Evolutionary conservation across 1,284 basidiomycete genomes (phyloP).

Genomic region (Heterobasidion irregulare): DNA sequence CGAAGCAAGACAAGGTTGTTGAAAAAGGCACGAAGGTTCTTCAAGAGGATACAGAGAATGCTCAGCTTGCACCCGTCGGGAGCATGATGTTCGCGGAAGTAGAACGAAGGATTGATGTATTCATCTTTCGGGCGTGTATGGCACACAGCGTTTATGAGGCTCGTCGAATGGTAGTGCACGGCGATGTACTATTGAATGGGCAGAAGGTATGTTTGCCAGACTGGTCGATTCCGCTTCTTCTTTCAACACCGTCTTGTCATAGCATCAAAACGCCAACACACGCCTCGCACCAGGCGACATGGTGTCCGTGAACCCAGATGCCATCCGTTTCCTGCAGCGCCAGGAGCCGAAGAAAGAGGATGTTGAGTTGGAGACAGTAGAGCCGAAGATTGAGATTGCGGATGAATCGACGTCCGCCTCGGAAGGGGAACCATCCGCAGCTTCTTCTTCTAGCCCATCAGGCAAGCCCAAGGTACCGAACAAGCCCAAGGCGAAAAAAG

Average conservation of each 20-base stretch:
- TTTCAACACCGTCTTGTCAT: background rate
- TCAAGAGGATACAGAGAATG: constrained; percentile 34
- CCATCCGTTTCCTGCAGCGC: constrained; percentile 70
- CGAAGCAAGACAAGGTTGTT: constrained; percentile 37
- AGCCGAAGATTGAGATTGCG: constrained; percentile 1
- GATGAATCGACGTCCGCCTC: background rate
- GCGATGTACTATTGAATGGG: constrained; percentile 87
- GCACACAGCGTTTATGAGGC: constrained; percentile 89
- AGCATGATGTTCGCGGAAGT: constrained; percentile 90
- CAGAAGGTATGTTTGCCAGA: constrained; percentile 55
- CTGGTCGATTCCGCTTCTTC: background rate
- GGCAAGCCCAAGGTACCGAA: background rate
- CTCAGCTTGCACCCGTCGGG: constrained; percentile 68
- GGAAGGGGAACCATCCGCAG: background rate
- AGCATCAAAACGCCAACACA: constrained; percentile 86
- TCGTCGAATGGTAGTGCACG: constrained; percentile 78
- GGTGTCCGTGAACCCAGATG: constrained; percentile 79
- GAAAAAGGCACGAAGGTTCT: constrained; percentile 38
- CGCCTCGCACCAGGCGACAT: constrained; percentile 92
- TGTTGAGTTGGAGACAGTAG: background rate
- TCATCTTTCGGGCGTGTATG: constrained; percentile 90
- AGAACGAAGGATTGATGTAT: constrained; percentile 90
- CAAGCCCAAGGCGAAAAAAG: constrained; percentile 2
- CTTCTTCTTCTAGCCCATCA: background rate
- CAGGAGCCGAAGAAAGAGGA: constrained; percentile 9